A percentile compares a stretch with the other conserved stretches of the same genome.
These are phyloP conservation scores for Thalia dealbata DNA, from an alignment of 176 grass and related monocot genomes.

Conservation along the genomic window DNA sequence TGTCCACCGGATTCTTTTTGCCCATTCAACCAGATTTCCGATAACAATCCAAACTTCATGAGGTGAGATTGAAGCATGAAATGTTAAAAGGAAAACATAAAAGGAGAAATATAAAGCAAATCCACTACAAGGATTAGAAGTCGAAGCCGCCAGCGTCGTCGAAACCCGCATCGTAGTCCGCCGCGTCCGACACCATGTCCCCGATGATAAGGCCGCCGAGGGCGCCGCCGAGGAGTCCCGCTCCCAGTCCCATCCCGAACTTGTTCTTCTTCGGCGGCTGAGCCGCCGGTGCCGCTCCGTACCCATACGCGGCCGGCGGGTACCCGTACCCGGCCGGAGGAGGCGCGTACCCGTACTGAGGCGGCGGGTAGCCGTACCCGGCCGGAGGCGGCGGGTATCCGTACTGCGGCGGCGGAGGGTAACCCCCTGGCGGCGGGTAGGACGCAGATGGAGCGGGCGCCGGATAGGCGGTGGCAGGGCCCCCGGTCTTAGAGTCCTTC, in stretches of 20 bases:
- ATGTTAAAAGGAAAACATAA: not conserved
- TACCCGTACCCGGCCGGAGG: conserved; percentile 18
- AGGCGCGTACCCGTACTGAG: conserved; percentile 1
- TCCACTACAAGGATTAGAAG: not conserved
- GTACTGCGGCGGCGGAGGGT: conserved; percentile 9
- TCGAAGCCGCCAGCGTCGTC: conserved; percentile 21
- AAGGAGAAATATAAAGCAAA: too few relatives aligned
- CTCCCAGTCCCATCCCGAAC: not conserved
- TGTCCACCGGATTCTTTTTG: not conserved
- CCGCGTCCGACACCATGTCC: conserved; percentile 9
- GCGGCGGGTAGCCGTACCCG: conserved; percentile 11
- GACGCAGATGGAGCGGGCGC: not conserved
- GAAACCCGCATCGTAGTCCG: conserved; percentile 24
- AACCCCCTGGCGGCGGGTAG: conserved; percentile 21
- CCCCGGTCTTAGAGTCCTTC: not conserved
- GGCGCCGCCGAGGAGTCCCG: conserved; percentile 2
- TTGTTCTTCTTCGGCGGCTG: conserved; percentile 12
- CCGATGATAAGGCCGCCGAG: conserved; percentile 13
- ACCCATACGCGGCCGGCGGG: conserved; percentile 9
- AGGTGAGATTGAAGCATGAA: too few relatives aligned
- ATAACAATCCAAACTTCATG: too few relatives aligned
- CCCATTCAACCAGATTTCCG: not conserved
- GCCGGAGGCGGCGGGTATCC: conserved; percentile 1
- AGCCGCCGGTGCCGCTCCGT: not conserved
- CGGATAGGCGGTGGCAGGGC: not conserved